A percentile compares a stretch with the other conserved stretches of the same genome.
Evolutionary conservation across 495 filamentous ascomycete species (phyloP).

Genomic region (Xylaria telfairii): DNA sequence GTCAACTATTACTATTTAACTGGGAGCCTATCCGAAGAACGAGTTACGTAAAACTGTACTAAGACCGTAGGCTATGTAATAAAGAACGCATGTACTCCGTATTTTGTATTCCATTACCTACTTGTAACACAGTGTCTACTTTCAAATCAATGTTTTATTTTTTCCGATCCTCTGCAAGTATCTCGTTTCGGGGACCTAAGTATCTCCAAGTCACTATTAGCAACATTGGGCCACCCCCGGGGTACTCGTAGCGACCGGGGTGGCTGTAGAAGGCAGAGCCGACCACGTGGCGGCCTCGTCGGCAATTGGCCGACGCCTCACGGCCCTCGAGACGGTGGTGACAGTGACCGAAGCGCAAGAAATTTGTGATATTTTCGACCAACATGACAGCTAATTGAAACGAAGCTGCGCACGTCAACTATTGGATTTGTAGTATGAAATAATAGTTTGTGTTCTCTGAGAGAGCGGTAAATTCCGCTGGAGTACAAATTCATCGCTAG

Average conservation of each 20-base stretch:
- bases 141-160: too few relatives aligned
- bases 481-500: not conserved
- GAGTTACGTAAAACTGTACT: not conserved
- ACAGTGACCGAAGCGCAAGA: not conserved
- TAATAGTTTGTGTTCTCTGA: not conserved
- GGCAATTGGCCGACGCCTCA: not conserved
- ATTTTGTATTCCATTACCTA: not conserved
- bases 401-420: not conserved
- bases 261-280: not conserved
- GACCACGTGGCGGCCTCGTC: not conserved
- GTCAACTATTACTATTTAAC: not conserved
- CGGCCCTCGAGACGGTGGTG: not conserved
- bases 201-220: slow-evolving; percentile 3
- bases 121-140: not conserved
- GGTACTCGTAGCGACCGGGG: not conserved
- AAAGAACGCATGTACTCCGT: not conserved
- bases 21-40: not conserved
- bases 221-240: not conserved
- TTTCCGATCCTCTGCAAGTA: not conserved
- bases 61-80: not conserved
- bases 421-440: not conserved
- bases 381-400: not conserved
- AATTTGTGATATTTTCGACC: not conserved
- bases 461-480: not conserved
- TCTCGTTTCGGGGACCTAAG: not conserved